Evolutionary conservation across 2,329 filamentous ascomycete species (phyloP), one percentile per base, ranked within the genome.

Genomic region (Xylariales sp.): DNA sequence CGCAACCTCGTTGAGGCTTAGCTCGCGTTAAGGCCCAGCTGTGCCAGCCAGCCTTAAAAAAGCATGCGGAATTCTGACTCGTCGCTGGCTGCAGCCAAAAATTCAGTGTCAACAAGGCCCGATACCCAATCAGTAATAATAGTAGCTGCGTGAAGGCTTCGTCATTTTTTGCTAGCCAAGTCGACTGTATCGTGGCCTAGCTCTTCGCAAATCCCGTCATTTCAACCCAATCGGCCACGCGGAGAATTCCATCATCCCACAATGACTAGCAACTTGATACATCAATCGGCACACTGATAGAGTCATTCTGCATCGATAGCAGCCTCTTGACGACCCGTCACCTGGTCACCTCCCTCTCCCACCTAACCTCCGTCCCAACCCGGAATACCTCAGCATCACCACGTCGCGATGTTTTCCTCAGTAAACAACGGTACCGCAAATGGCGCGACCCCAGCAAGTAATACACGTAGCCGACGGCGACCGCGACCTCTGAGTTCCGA

Each of bases 401-500:
- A 40, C 47, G 38, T 43, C 55, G 54, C 49, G 59, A 83, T 84
- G 80, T 84, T 84, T 63, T 78, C 77, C 40, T 69, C 78, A 34
- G 65, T 74, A 34, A 58, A 65, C 47, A 67, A 68, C 50, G 68
- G 73, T 49, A 69, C 70, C 52, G 52, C 53, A 31, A 47, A 50
- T 44, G 48, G 43, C 33, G 40, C 50, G 38, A 39, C 52, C 5
- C 70, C 76, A 21, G 71, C 73, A 52, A 75, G 69, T 49, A 71
- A 74, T 39, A 79, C 76, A 40, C 72, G 79, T 48, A 78, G 76
- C 52, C 76, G 80, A 45, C 73, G 80, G 46, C 74, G 80, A 43
- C 78, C 79, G 59, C 74, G 80, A 44, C 78, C 78, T 38, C 59
- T 66, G 52, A 78, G 71, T 54, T 67, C 71, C 42, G 79, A 82